These are phyloP conservation scores for Heteromeles arbutifolia DNA, from an alignment of 306 rosid genomes.

Conservation along the genomic window DNA sequence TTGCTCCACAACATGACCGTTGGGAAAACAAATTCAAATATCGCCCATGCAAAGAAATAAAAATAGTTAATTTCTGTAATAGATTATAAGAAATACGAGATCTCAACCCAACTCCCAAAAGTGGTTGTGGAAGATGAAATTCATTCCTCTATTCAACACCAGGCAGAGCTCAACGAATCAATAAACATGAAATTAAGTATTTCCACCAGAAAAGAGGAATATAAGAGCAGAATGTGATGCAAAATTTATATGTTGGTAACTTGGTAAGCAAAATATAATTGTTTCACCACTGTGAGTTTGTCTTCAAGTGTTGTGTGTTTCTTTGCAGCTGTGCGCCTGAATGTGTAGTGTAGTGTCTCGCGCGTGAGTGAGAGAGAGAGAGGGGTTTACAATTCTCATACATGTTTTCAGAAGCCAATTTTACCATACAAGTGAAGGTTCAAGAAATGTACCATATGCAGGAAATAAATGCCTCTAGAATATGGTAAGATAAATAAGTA, in stretches of 20 bases:
- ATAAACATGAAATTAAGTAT: neutral
- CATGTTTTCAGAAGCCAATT: neutral
- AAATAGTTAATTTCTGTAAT: neutral
- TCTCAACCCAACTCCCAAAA: neutral
- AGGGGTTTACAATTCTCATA: neutral
- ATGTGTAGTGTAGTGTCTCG: neutral
- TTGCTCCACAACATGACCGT: neutral
- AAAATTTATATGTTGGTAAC: neutral
- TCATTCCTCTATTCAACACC: neutral
- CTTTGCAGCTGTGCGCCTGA: neutral
- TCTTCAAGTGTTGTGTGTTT: neutral
- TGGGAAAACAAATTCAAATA: neutral
- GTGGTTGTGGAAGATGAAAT: neutral
- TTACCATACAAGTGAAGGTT: neutral
- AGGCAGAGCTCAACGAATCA: neutral
- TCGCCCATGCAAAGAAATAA: neutral
- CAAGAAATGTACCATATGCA: neutral
- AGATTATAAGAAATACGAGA: neutral
- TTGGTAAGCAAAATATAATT: neutral
- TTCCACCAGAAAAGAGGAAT: neutral
- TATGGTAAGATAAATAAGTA: constrained; percentile 9
- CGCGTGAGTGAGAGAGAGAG: neutral
- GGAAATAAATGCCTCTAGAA: constrained; percentile 1
- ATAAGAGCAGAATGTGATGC: neutral
- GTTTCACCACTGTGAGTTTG: neutral